These are phyloP conservation scores for Ophiognomonia clavigignenti-juglandacearum DNA, from an alignment of 2,329 filamentous ascomycete genomes.

Conservation along the genomic window DNA sequence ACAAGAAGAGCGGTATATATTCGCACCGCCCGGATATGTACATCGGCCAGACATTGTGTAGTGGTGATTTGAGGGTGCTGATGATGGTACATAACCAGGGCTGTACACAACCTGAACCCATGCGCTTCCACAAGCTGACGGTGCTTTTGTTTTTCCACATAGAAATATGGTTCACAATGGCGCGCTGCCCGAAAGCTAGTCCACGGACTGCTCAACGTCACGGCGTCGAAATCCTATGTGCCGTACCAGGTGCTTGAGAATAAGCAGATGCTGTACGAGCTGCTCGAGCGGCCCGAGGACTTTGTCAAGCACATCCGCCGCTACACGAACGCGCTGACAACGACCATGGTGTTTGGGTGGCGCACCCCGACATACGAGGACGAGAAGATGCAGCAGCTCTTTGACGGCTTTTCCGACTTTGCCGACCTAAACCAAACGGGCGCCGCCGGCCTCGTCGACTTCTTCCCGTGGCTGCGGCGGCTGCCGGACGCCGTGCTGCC, in stretches of 20 bases:
- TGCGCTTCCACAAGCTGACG: no score
- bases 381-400: constrained; percentile 26
- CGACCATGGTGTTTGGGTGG: constrained; percentile 44
- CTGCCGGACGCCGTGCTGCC: no score
- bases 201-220: neutral
- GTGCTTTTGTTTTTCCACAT: no score
- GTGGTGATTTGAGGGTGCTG: neutral
- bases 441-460: no score
- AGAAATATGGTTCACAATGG: no score
- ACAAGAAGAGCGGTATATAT: constrained; percentile 44
- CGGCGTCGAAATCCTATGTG: neutral
- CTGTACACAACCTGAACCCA: no score
- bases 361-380: constrained; percentile 35
- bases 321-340: constrained; percentile 43
- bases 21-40: constrained; percentile 32
- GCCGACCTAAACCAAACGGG: no score
- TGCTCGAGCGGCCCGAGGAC: constrained; percentile 37
- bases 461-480: no score
- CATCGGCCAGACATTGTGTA: neutral
- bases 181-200: neutral
- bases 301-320: constrained; percentile 39
- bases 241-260: constrained; percentile 39
- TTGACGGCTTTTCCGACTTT: neutral
- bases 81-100: neutral
- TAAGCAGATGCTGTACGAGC: constrained; percentile 44